Percentiles rank a stretch among this genome's conserved stretches.
Conservation (phyloP, 164 flowering plant species). For the Vitis labrusca region DNA sequence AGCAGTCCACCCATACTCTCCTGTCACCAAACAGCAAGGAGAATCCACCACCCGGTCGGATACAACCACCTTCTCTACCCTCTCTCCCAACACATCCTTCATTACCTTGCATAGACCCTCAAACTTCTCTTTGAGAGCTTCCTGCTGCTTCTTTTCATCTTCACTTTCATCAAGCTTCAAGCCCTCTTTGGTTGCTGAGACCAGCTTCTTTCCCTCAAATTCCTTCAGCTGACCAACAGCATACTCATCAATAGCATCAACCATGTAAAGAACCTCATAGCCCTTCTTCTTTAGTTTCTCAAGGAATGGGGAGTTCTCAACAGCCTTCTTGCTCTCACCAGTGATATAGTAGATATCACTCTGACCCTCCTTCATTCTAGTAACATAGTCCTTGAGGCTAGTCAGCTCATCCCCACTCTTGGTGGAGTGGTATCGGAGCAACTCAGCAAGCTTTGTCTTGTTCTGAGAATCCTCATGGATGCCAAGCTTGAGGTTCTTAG, state of each 20-base stretch:
- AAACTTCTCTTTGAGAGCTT: conserved; percentile 37
- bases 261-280: conserved; percentile 43
- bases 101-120: conserved; percentile 47
- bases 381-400: conserved; percentile 54
- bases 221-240: conserved; percentile 41
- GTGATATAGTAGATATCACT: conserved; percentile 46
- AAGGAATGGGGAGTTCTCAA: conserved; percentile 65
- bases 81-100: conserved; percentile 44
- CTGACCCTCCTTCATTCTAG: conserved; percentile 67
- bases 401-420: conserved; percentile 63
- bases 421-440: conserved; percentile 53
- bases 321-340: conserved; percentile 58
- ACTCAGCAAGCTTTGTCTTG: conserved; percentile 43
- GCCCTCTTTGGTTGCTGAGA: conserved; percentile 45
- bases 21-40: conserved; percentile 39
- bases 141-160: conserved; percentile 38
- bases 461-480: conserved; percentile 49
- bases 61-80: conserved; percentile 32
- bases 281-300: conserved; percentile 58
- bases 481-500: conserved; percentile 46
- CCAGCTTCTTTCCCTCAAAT: conserved; percentile 45
- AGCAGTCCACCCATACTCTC: conserved; percentile 43
- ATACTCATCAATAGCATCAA: conserved; percentile 47
- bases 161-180: conserved; percentile 40
- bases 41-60: conserved; percentile 38